Base-by-base conservation (phyloP, 768 basidiomycete species). In the Trametes sanguinea region DNA sequence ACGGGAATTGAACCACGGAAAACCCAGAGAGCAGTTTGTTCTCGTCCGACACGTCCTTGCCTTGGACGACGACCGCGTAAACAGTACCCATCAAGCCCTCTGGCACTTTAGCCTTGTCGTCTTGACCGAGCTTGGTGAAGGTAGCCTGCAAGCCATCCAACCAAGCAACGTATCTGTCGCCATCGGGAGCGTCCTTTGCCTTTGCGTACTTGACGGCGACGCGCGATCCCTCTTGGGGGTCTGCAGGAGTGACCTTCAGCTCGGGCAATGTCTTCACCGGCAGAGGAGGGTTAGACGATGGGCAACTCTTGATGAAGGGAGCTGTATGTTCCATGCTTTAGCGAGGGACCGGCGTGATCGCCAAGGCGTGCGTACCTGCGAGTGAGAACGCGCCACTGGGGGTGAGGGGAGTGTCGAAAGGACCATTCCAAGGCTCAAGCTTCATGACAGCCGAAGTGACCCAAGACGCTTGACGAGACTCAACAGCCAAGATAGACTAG, bases 11-110 rank as follows among this genome's bases (percentile, higher is more conserved):
- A 0, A 59, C 29, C 10, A 86, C 76, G 16, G 79, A 75, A 8
- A 84, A 84, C 2, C 87, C 87, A 40, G 85, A 86, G 40, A 89
- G 71, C 30, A 80, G 83, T 60, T 74, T 81, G 33, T 76, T 76
- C 58, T 64, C 53, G 11, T 35, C 51, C 47, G 79, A 74, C 14
- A 71, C 14, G 47, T 62, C 61, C 66, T 73, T 74, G 65, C 66
- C 76, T 54, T 76, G 80, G 47, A 85, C 74, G 57, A 84, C 69
- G 32, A 40, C 60, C 7, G 81, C 79, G 71, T 83, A 89, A 9
- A 82, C 80, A 4, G 78, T 77, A 3, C 86, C 86, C 57, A 64
- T 65, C 13, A 85, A 58, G 2, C 75, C 76, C 8, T 65, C 59
- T 0, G 85, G 86, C 22, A 86, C 71, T 33, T 68, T 68, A 17